Evolutionary conservation across 805 yeast species (phyloP), one percentile per base, ranked within the genome.

Genomic region (Ogataea paradorogensis): DNA sequence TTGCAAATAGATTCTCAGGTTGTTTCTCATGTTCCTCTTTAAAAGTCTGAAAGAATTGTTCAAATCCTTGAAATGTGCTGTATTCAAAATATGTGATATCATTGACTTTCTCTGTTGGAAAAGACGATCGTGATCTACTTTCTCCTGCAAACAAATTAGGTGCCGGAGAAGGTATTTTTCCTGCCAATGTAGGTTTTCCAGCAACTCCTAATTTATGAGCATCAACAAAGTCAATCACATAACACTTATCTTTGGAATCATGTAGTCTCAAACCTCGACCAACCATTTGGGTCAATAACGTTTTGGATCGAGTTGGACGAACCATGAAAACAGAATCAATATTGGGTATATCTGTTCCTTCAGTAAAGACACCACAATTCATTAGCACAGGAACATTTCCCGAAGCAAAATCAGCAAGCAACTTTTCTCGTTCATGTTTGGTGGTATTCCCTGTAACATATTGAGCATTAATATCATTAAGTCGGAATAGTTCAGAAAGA

Each of bases 261-360:
- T 78, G 79, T 10, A 76, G 49, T 26, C 98, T 64, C 28, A 90
- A 63, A 0, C 97, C 98, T 40, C 98, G 69, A 0, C 98, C 98
- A 14, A 90, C 73, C 96, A 90, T 90, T 56, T 90, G 98, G 13
- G 80, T 71, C 26, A 87, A 62, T 30, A 90, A 62, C 0, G 84
- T 77, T 23, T 78, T 64, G 1, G 96, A 89, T 42, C 71, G 72
- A 0, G 96, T 85, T 1, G 96, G 96, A 24, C 96, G 65, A 3
- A 86, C 84, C 23, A 90, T 60, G 21, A 90, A 67, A 9, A 90
- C 66, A 22, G 88, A 80, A 55, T 90, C 97, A 41, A 89, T 83
- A 45, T 80, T 80, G 3, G 97, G 97, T 14, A 91, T 80, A 63
- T 90, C 97, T 0, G 97, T 88, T 0, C 98, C 98, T 59, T 90